Conservation (phyloP, 176 grass and related monocot species). For the Saccharum spontaneum region DNA sequence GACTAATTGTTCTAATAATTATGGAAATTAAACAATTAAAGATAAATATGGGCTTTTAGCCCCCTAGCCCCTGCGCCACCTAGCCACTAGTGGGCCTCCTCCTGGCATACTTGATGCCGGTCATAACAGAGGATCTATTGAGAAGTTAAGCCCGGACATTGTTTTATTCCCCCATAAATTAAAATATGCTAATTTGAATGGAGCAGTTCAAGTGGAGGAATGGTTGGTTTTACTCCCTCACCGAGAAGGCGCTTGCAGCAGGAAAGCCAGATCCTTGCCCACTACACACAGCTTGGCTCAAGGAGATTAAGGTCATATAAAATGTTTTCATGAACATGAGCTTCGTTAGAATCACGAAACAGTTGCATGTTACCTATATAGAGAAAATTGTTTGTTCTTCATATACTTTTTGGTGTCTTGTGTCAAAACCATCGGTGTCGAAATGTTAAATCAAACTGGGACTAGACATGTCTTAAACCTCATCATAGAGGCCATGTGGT, state of each 20-base stretch:
- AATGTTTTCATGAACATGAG: not conserved
- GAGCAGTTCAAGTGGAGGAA: conserved; percentile 98
- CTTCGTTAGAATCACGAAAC: not conserved
- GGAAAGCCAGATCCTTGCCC: conserved; percentile 79
- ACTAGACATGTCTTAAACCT: not conserved
- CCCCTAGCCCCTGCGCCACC: no score
- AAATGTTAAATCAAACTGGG: not conserved
- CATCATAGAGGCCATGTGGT: not conserved
- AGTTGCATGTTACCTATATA: conserved; percentile 1
- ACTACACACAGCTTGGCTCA: conserved; percentile 94
- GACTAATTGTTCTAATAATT: no score
- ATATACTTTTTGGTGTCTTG: not conserved
- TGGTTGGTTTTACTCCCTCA: conserved; percentile 86
- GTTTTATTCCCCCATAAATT: not conserved
- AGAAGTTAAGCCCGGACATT: not conserved
- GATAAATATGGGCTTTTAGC: no score
- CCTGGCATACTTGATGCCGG: no score
- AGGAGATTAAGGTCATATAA: conserved; percentile 91
- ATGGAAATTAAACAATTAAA: no score
- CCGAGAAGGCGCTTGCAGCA: conserved; percentile 66
- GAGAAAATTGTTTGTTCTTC: not conserved
- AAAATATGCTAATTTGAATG: not conserved
- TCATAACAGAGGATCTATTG: no score
- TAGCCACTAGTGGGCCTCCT: no score
- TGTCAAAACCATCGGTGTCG: not conserved